Conservation (phyloP, 805 yeast species). For the Candida broadrunensis region DNA sequence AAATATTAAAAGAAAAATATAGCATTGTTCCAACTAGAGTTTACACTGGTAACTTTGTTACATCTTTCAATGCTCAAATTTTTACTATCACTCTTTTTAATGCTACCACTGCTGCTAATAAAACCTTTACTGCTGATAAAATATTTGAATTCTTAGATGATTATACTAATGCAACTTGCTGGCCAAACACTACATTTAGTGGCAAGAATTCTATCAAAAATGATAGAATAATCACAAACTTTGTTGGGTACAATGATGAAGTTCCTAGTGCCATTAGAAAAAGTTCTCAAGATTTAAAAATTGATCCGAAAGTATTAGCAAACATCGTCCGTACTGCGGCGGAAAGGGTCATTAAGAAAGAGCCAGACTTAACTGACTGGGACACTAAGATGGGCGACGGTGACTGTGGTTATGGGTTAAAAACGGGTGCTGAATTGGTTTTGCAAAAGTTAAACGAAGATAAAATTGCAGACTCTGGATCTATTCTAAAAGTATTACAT, state of each 20-base stretch:
- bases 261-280: constrained; percentile 9
- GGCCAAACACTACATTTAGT: constrained; percentile 21
- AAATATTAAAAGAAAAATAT: constrained; percentile 19
- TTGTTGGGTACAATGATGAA: constrained; percentile 21
- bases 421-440: constrained; percentile 29
- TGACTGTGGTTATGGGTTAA: constrained; percentile 39
- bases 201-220: constrained; percentile 14
- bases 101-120: constrained; percentile 23
- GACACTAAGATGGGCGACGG: constrained; percentile 45
- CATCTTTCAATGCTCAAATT: constrained; percentile 35
- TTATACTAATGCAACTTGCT: constrained; percentile 24
- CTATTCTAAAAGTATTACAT: constrained; percentile 19
- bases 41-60: constrained; percentile 31
- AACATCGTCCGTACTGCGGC: constrained; percentile 20
- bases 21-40: constrained; percentile 24
- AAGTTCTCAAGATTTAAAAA: constrained; percentile 7
- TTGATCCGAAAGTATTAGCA: constrained; percentile 15
- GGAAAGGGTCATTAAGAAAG: constrained; percentile 23
- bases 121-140: constrained; percentile 13
- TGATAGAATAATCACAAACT: constrained; percentile 20
- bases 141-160: constrained; percentile 27
- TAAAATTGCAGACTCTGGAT: constrained; percentile 18
- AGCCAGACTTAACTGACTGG: constrained; percentile 37
- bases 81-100: constrained; percentile 36
- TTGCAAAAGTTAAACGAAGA: constrained; percentile 17